Evolutionary conservation across 306 rosid genomes (phyloP).

Genomic region (Erythrophleum fordii): DNA sequence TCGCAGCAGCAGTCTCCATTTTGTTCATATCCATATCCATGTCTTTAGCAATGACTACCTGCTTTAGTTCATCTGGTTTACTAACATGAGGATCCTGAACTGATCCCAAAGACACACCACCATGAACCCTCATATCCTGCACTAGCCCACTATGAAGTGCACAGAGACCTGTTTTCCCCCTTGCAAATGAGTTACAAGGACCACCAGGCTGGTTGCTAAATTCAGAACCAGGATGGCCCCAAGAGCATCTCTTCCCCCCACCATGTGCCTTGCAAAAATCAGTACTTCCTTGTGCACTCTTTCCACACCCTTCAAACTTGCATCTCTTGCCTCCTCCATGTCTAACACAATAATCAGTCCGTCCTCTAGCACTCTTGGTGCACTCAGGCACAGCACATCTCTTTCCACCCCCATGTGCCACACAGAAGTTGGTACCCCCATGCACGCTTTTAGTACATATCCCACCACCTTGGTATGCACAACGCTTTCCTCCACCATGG

Average conservation of each 20-base stretch:
- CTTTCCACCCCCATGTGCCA: conserved; percentile 92
- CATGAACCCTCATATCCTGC: conserved; percentile 83
- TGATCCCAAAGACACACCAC: conserved; percentile 65
- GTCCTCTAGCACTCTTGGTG: conserved; percentile 82
- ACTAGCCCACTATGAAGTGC: conserved; percentile 76
- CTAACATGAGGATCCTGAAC: conserved; percentile 49
- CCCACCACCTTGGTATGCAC: conserved; percentile 73
- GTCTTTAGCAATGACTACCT: conserved; percentile 31
- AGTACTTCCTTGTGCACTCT: conserved; percentile 90
- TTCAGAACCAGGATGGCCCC: conserved; percentile 76
- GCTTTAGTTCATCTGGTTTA: conserved; percentile 48
- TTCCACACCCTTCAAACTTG: conserved; percentile 71
- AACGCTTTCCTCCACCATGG: conserved; percentile 82
- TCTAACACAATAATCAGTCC: conserved; percentile 79
- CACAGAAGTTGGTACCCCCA: conserved; percentile 82
- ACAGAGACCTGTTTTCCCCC: conserved; percentile 79
- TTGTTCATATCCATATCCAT: conserved; percentile 49
- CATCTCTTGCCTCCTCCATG: conserved; percentile 87
- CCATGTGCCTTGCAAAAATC: conserved; percentile 90
- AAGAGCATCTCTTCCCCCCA: conserved; percentile 79
- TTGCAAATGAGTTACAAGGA: conserved; percentile 72
- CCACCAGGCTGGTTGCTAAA: conserved; percentile 48
- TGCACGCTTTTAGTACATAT: conserved; percentile 77
- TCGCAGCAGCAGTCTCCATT: conserved; percentile 19
- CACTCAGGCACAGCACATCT: conserved; percentile 73